phyloP scores from a whole-genome alignment of 495 filamentous ascomycete genomes.

The Xylaria nigripes region DNA sequence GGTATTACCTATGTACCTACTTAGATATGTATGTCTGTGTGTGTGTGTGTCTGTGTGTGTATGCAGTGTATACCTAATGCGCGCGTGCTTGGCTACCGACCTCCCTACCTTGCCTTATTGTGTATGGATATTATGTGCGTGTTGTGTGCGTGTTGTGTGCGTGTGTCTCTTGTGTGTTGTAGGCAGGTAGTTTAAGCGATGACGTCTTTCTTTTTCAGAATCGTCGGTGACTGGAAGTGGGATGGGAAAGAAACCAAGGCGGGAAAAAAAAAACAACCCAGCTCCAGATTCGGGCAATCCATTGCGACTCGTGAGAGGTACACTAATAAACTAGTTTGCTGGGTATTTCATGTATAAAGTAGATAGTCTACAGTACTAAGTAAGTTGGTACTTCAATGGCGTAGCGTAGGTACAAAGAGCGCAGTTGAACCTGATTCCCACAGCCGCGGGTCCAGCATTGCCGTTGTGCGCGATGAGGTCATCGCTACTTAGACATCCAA shows the following conservation, averaged over 20 bases:
- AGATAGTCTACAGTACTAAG: background rate
- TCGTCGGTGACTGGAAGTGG: background rate
- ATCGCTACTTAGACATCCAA: background rate
- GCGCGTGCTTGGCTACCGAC: too few relatives aligned
- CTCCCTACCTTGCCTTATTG: too few relatives aligned
- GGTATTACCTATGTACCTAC: too few relatives aligned
- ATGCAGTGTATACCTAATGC: too few relatives aligned
- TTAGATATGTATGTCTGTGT: too few relatives aligned
- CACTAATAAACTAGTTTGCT: too few relatives aligned
- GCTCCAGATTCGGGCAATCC: background rate
- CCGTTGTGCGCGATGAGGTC: slow-evolving; percentile 8
- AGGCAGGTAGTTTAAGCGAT: too few relatives aligned
- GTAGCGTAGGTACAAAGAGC: too few relatives aligned
- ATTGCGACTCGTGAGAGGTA: background rate
- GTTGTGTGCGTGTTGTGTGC: background rate
- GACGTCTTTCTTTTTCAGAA: background rate
- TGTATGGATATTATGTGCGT: too few relatives aligned
- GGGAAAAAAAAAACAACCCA: too few relatives aligned
- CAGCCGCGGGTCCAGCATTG: background rate
- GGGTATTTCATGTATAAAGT: background rate
- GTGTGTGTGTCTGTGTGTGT: too few relatives aligned
- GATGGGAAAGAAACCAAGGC: background rate
- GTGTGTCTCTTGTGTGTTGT: background rate
- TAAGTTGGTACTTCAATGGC: too few relatives aligned
- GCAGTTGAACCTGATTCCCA: background rate